Conservation (phyloP, 2,329 filamentous ascomycete species). For the Venturia oleaginea region DNA sequence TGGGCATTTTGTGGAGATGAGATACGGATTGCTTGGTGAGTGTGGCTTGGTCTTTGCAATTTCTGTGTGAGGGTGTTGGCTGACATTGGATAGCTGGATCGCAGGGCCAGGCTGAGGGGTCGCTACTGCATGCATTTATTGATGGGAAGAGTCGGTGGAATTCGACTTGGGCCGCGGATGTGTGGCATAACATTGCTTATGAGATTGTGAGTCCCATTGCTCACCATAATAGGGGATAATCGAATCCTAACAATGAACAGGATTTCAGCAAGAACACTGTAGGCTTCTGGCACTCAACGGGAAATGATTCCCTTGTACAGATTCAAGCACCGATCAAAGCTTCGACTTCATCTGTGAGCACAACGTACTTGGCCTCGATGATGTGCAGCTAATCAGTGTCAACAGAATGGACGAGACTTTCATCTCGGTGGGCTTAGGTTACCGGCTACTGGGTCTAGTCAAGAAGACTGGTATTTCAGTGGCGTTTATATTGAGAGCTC, state of each 20-base stretch:
- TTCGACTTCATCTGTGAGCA: slow-evolving; percentile 42
- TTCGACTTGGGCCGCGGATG: slow-evolving; percentile 49
- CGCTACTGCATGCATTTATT: slow-evolving; percentile 56
- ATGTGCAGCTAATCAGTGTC: not conserved
- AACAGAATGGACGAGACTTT: slow-evolving; percentile 57
- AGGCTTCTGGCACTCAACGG: slow-evolving; percentile 62
- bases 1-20: slow-evolving; percentile 63
- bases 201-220: slow-evolving; percentile 43
- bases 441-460: slow-evolving; percentile 42
- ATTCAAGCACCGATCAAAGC: slow-evolving; percentile 52
- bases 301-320: slow-evolving; percentile 46
- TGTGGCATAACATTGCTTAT: slow-evolving; percentile 70
- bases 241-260: slow-evolving; percentile 16
- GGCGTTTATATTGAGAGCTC: slow-evolving; percentile 62
- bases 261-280: slow-evolving; percentile 56
- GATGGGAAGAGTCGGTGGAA: slow-evolving; percentile 54
- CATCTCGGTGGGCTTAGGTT: slow-evolving; percentile 62
- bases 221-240: slow-evolving; percentile 8
- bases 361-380: not conserved
- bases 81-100: no score
- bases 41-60: no score
- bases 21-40: slow-evolving; percentile 60
- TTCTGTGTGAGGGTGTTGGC: no score
- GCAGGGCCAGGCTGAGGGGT: slow-evolving; percentile 40
- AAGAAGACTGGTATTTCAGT: slow-evolving; percentile 63